Percentiles rank a stretch among this genome's conserved stretches.
Conservation (phyloP, 2,329 filamentous ascomycete species). For the Lachnellula arida region DNA sequence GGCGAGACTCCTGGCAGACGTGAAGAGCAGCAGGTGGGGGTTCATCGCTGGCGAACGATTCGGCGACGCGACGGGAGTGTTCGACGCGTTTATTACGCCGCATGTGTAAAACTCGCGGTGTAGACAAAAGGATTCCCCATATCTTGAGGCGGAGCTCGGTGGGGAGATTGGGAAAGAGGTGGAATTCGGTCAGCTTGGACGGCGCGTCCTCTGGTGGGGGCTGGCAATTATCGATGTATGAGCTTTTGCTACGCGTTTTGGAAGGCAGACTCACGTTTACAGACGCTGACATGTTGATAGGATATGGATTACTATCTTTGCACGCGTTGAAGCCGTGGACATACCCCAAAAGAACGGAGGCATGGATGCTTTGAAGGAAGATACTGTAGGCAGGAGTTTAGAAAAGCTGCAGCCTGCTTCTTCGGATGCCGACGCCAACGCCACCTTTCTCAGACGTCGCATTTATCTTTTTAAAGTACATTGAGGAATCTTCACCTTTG, state of each 20-base stretch:
- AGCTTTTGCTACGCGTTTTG: background rate
- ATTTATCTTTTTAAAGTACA: no score
- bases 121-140: conserved; percentile 16
- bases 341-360: no score
- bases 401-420: no score
- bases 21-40: conserved; percentile 28
- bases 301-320: no score
- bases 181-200: conserved; percentile 12
- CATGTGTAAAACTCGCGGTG: conserved; percentile 18
- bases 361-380: no score
- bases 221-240: background rate
- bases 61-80: conserved; percentile 1
- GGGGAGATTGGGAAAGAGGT: conserved; percentile 25
- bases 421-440: no score
- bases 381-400: no score
- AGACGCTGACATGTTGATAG: no score
- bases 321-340: no score
- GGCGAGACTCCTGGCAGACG: conserved; percentile 29
- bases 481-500: no score
- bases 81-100: conserved; percentile 14
- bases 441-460: no score
- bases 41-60: conserved; percentile 16
- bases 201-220: background rate
- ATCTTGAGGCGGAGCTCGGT: conserved; percentile 28
- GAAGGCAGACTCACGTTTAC: background rate